Evolutionary conservation across 176 grass and related monocot species (phyloP).

Genomic region (Lolium multiflorum): DNA sequence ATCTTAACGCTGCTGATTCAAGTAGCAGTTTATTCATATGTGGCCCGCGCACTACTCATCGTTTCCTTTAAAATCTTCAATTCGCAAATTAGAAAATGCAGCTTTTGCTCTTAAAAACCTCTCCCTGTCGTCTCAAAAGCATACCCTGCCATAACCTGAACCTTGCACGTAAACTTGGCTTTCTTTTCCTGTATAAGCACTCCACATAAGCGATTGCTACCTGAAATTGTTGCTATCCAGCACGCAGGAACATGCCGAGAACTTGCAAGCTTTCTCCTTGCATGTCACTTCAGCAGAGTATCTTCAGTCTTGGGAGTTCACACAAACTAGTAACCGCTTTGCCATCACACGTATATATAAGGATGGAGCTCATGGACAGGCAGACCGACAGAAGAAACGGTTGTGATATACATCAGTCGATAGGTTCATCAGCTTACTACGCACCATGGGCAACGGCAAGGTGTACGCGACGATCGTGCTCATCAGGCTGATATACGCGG

Average conservation of each 20-base stretch:
- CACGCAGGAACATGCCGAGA: conserved; percentile 40
- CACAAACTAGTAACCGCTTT: conserved; percentile 1
- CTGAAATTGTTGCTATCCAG: conserved; percentile 38
- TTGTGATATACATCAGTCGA: background rate
- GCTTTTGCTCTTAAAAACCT: conserved; percentile 27
- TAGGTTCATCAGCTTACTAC: background rate
- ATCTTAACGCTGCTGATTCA: conserved; percentile 25
- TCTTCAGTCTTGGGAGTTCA: conserved; percentile 37
- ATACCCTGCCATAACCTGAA: conserved; percentile 1
- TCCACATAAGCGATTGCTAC: conserved; percentile 24
- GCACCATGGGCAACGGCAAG: conserved; percentile 51
- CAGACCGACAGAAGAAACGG: background rate
- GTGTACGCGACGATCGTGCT: conserved; percentile 61
- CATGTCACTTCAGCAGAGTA: conserved; percentile 18
- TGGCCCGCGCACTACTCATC: conserved; percentile 48
- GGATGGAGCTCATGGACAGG: background rate
- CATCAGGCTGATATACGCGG: conserved; percentile 65
- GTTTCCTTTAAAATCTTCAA: conserved; percentile 10
- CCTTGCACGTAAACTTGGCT: background rate
- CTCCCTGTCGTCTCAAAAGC: conserved; percentile 35
- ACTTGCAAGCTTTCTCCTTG: conserved; percentile 38
- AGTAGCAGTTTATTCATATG: conserved; percentile 25
- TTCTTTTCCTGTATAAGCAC: background rate
- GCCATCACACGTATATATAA: conserved; percentile 38
- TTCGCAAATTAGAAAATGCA: conserved; percentile 33